Evolutionary conservation across 345 rosid genomes (phyloP), one percentile per base, ranked within the genome.

Genomic region (Garcia nutans): DNA sequence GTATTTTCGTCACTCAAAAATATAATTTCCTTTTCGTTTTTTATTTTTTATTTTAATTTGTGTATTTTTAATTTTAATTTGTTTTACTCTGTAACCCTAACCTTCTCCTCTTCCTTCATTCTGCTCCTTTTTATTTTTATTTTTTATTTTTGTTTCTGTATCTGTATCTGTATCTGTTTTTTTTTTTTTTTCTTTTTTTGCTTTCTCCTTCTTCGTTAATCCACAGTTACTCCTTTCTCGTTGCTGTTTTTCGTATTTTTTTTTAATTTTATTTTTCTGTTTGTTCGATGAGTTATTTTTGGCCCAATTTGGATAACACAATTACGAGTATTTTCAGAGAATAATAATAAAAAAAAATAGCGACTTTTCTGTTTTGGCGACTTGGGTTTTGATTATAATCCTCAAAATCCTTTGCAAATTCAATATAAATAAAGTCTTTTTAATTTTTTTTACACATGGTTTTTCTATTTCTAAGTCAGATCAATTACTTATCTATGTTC

Each of bases 391-490:
- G 42, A 62, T 74, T 28, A 61, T 4, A 59, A 72, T 28, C 56
- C 66, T 31, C 24, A 65, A 24, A 57, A 59, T 68, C 60, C 54
- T 60, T 61, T 20, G 26, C 24, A 13, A 67, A 78, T 26, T 50
- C 8, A 23, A 31, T 52, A 9, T 8, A 8, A 61, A 70, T 41
- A 17, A 58, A 55, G 59, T n/a, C 19, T 52, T 5, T 49, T 62
- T 24, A 52, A 10, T 22, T 33, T 37, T 76, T 79, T 67, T 52
- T 9, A 47, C 31, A 59, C 28, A 81, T 84, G 86, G 82, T 65
- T 26, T 52, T 37, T 37, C 41, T 37, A 37, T 37, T 22, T 71
- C 70, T 72, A 12, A 75, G 80, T 80, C 73, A 55, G 89, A 80
- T 83, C 78, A 77, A 83, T 19, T 24, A 44, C 24, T 47, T 1